Evolutionary conservation across 352 stramenopile species (phyloP), one percentile per base, ranked within the genome.

Genomic region (Phytophthora multivora): DNA sequence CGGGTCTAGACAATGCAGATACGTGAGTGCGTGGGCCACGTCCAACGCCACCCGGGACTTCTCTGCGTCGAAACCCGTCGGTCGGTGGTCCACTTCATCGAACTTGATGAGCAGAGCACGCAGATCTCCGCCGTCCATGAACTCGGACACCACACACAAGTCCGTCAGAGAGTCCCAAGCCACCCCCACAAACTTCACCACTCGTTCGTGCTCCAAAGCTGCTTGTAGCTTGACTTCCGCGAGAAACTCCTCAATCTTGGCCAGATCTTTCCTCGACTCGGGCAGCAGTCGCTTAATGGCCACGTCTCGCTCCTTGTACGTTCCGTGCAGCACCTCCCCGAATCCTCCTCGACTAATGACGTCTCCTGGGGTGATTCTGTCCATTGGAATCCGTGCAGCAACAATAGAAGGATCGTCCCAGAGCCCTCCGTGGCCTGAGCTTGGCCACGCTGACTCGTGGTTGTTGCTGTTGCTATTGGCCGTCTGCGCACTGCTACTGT

Each of bases 41-140:
- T 90, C 74, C 33, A 86, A 55, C 11, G 76, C 79, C 6, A 91
- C 77, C 13, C 63, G 63, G 18, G 86, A 62, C 38, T 91, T 90
- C 19, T 66, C 49, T 0, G 60, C 55, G 38, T 89, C 66, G 33
- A 91, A 71, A 28, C 69, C 51, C 28, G 69, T 45, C 0, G 52
- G 52, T 12, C 51, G 66, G 10, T 53, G 57, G 9, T 73, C 54
- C 28, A 60, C 43, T 19, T 65, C 41, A 13, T 79, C 54, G 38
- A 73, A 80, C 2, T 52, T 57, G 18, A 69, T 41, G 7, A 88
- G 40, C 31, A 86, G 48, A 1, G 59, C 63, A 5, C 73, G 68
- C 28, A 88, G 41, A 50, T 88, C 69, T 31, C 75, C 69, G 8
- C 69, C 66, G 19, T 77, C 63, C 66, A 80, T 81, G 52, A 69